A percentile compares a stretch with the other conserved stretches of the same genome.
phyloP scores from a whole-genome alignment of 192 early-diverging fungal genomes.

The Coemansia sp. region DNA sequence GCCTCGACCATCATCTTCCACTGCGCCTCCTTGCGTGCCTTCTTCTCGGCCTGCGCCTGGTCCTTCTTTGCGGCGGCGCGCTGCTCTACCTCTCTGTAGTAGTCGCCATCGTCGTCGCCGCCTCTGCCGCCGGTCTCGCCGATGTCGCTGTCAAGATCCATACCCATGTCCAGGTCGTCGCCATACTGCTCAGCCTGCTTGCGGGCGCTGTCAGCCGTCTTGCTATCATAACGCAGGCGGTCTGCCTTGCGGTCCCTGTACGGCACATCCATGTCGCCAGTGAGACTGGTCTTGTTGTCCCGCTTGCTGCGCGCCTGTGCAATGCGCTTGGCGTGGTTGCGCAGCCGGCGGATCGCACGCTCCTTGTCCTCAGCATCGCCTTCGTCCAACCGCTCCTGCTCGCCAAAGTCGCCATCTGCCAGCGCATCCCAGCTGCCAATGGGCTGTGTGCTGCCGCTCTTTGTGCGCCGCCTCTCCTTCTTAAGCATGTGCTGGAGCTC shows the following conservation, averaged over 20 bases:
- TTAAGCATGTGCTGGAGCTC: slow-evolving; percentile 46
- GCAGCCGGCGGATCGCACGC: slow-evolving; percentile 53
- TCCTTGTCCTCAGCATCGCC: slow-evolving; percentile 83
- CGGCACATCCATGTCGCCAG: slow-evolving; percentile 83
- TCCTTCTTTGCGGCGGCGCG: slow-evolving; percentile 48
- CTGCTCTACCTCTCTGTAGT: slow-evolving; percentile 60
- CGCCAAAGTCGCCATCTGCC: slow-evolving; percentile 71
- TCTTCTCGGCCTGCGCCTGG: slow-evolving; percentile 59
- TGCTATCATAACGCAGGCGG: slow-evolving; percentile 35
- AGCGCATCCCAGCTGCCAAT: slow-evolving; percentile 45
- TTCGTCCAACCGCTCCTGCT: slow-evolving; percentile 71
- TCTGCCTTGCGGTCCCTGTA: slow-evolving; percentile 63
- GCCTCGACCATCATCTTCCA: slow-evolving; percentile 52
- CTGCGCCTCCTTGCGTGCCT: slow-evolving; percentile 52
- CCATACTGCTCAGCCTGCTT: slow-evolving; percentile 23
- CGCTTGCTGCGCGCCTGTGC: slow-evolving; percentile 43
- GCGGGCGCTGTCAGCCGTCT: slow-evolving; percentile 17
- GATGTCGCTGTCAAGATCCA: slow-evolving; percentile 37
- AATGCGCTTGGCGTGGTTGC: slow-evolving; percentile 48
- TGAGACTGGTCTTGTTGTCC: slow-evolving; percentile 51
- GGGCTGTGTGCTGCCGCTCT: neutral
- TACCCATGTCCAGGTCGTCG: slow-evolving; percentile 62
- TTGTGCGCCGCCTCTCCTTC: slow-evolving; percentile 28
- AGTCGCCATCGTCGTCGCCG: slow-evolving; percentile 48
- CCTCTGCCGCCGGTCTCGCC: slow-evolving; percentile 37